These are phyloP conservation scores for Pyricularia pennisetigena DNA, from an alignment of 2,329 filamentous ascomycete genomes.

Conservation along the genomic window DNA sequence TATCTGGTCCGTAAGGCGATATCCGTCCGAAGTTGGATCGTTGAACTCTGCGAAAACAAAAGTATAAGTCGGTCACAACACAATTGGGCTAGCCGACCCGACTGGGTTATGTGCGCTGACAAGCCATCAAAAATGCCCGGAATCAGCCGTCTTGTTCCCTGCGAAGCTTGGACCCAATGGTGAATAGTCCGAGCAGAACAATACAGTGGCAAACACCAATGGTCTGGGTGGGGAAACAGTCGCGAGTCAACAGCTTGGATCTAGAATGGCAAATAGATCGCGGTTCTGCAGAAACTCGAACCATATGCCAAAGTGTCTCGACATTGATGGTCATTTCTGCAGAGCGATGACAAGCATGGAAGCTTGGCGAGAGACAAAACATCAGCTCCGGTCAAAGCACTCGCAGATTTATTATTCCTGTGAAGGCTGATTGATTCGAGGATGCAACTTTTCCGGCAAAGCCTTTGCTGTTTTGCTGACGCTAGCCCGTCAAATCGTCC, in stretches of 20 bases:
- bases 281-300: background rate
- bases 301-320: background rate
- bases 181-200: background rate
- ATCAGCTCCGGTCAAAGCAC: background rate
- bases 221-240: background rate
- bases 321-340: background rate
- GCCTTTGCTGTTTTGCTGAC: background rate
- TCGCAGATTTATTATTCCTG: too few relatives aligned
- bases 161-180: background rate
- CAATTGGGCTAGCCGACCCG: background rate
- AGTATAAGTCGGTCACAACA: background rate
- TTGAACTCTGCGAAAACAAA: background rate
- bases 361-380: background rate
- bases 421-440: background rate
- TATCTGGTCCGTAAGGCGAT: background rate
- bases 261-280: too few relatives aligned
- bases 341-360: background rate
- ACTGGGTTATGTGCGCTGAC: background rate
- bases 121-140: background rate
- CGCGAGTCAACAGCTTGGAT: background rate
- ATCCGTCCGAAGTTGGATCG: background rate
- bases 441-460: background rate
- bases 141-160: background rate
- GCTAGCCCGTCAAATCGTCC: background rate
- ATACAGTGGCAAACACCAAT: background rate